Conservation (phyloP, 805 yeast genomes). For the Ogataea zsoltii region DNA sequence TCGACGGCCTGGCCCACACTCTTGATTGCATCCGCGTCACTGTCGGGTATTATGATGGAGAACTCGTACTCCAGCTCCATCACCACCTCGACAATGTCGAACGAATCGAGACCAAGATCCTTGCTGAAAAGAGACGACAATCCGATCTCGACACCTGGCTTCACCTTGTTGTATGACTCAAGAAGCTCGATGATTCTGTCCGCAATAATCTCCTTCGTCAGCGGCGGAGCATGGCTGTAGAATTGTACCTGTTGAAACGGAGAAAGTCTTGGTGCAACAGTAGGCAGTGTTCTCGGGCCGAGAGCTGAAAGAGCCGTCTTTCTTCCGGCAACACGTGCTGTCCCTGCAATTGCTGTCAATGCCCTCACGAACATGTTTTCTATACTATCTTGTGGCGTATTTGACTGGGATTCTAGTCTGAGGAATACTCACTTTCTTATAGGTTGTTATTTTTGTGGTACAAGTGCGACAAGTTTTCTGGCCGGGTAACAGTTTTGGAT, state of each 20-base stretch:
- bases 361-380: neutral
- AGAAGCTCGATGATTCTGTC: constrained; percentile 64
- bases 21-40: constrained; percentile 89
- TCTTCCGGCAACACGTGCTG: neutral
- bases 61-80: constrained; percentile 75
- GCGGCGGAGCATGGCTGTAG: constrained; percentile 60
- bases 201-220: constrained; percentile 61
- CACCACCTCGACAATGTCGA: constrained; percentile 69
- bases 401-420: no score
- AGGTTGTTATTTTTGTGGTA: neutral
- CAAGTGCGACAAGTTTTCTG: neutral
- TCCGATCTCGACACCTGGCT: constrained; percentile 34
- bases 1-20: constrained; percentile 93
- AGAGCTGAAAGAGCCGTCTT: neutral
- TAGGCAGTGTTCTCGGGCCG: neutral
- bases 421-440: neutral
- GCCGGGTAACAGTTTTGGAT: constrained; percentile 5
- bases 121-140: constrained; percentile 55
- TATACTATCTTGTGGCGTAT: neutral
- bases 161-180: constrained; percentile 63
- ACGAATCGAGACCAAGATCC: constrained; percentile 70
- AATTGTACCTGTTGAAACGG: constrained; percentile 10
- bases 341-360: neutral
- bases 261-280: no score
- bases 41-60: constrained; percentile 83